Evolutionary conservation across 208 protist genomes (phyloP).

Genomic region (Acanthamoeba sp.): DNA sequence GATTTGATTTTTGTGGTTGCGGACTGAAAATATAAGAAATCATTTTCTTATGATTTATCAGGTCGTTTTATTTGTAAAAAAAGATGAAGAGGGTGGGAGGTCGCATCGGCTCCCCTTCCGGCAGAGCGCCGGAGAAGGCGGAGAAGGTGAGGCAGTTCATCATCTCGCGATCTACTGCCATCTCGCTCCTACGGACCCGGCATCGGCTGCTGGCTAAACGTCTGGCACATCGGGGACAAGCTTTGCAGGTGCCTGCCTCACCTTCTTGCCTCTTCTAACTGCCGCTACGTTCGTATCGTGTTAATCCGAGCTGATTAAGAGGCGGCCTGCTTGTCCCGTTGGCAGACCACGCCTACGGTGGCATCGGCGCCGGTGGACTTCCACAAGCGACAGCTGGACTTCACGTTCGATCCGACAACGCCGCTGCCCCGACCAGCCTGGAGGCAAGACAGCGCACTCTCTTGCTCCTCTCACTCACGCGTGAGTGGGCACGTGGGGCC

Average conservation of each 20-base stretch:
- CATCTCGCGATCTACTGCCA: conserved; percentile 5
- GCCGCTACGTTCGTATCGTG: background rate
- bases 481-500: background rate
- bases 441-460: conserved; percentile 8
- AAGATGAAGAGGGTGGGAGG: background rate
- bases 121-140: background rate
- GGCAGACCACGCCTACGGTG: background rate
- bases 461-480: background rate
- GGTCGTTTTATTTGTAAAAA: too few relatives aligned
- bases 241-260: background rate
- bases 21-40: background rate
- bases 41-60: background rate
- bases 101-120: too few relatives aligned
- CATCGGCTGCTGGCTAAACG: background rate
- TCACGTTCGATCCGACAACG: background rate
- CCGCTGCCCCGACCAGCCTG: background rate
- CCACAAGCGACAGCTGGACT: background rate
- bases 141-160: background rate
- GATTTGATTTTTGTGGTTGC: background rate
- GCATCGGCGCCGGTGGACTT: background rate
- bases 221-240: background rate
- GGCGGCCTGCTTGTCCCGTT: background rate
- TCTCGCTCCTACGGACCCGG: background rate
- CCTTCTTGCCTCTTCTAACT: background rate
- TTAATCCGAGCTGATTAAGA: background rate